phyloP scores from a whole-genome alignment of 2,329 filamentous ascomycete species.

The Xylariaceae sp. region DNA sequence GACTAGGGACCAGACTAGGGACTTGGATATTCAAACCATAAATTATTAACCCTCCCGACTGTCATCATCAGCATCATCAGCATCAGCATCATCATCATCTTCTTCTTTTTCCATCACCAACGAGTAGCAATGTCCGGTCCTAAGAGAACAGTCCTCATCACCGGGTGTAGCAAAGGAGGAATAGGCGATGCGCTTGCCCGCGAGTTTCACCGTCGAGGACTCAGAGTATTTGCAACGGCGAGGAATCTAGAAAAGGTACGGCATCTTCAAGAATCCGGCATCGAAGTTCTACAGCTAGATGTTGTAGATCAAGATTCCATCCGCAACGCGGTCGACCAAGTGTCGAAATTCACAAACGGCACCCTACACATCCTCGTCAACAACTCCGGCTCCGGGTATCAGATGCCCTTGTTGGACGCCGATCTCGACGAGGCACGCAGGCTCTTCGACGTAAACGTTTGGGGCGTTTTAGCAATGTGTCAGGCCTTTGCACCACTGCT shows the following conservation, averaged over 20 bases:
- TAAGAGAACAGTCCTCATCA: constrained; percentile 38
- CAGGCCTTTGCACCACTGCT: constrained; percentile 44
- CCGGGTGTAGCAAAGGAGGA: constrained; percentile 44
- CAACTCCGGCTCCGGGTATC: constrained; percentile 43
- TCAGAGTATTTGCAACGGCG: constrained; percentile 46
- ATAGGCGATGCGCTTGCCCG: constrained; percentile 45
- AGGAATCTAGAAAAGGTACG: constrained; percentile 39
- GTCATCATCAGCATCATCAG: no score
- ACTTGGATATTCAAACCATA: no score
- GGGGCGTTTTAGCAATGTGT: constrained; percentile 42
- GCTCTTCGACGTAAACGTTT: constrained; percentile 44
- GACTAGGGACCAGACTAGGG: no score
- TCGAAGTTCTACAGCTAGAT: constrained; percentile 46
- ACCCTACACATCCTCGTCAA: constrained; percentile 48
- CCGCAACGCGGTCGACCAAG: constrained; percentile 32
- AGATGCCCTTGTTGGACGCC: constrained; percentile 40
- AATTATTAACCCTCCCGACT: no score
- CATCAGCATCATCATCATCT: no score
- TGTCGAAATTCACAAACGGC: constrained; percentile 40
- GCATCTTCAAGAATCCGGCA: constrained; percentile 36
- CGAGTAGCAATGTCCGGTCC: background rate
- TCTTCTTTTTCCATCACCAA: background rate
- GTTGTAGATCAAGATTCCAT: constrained; percentile 43
- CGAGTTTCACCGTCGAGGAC: constrained; percentile 42
- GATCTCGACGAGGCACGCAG: constrained; percentile 26